Evolutionary conservation across 306 rosid genomes (phyloP), one percentile per base, ranked within the genome.

Genomic region (Quercus engelmannii): DNA sequence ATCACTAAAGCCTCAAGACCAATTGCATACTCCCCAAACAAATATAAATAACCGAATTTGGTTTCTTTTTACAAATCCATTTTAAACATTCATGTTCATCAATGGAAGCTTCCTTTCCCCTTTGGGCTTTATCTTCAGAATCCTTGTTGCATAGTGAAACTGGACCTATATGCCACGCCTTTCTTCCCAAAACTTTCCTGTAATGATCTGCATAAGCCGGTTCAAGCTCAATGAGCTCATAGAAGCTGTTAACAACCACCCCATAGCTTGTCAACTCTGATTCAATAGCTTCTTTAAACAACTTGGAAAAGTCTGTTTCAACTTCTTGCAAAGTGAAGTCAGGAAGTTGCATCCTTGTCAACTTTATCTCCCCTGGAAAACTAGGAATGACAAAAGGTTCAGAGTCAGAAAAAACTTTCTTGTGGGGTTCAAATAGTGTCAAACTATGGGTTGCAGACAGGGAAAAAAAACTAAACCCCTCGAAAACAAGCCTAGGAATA

Each of bases 31-130:
- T 83, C 74, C 88, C 85, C 7, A 88, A 86, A 64, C 85, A 68
- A 19, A 85, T 3, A 25, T 75, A 85, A 9, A 88, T 33, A 18
- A 85, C 89, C 2, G 91, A 80, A 52, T 69, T 23, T 18, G 80
- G 81, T 52, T 62, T 25, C 84, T 83, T 78, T 0, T 56, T 70
- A 57, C 83, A 26, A 8, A 83, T 85, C 89, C 91, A 88, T 8
- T 79, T 73, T 43, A 85, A 52, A 35, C 75, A 81, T 64, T 74
- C 73, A 3, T 71, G 78, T n/a, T 76, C 76, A 3, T 63, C 56
- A 64, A 20, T 69, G 72, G 71, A 61, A 25, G 79, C 5, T 26
- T 12, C 33, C 8, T 5, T 52, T 18, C 77, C 84, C 64, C 84
- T 71, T 18, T 72, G 56, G 26, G 30, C 79, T 74, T 78, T 67